phyloP scores from a whole-genome alignment of 1,284 basidiomycete species.

The Naganishia cerealis region DNA sequence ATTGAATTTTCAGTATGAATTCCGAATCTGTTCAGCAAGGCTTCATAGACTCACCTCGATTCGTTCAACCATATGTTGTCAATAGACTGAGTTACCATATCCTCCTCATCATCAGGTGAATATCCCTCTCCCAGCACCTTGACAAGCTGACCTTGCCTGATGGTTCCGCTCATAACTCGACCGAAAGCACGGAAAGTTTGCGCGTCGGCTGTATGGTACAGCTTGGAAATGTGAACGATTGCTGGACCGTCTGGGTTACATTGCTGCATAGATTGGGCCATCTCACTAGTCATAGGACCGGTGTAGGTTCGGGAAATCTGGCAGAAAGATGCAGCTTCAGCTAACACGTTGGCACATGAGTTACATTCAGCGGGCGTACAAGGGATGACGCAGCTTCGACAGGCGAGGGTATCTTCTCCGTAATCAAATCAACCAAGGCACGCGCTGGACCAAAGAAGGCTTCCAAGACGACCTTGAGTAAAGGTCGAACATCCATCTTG shows the following conservation, averaged over 20 bases:
- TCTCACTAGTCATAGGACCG: slow-evolving; percentile 75
- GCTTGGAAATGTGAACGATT: slow-evolving; percentile 88
- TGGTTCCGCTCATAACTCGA: slow-evolving; percentile 86
- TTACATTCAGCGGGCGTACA: not conserved
- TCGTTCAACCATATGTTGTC: slow-evolving; percentile 88
- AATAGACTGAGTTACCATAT: slow-evolving; percentile 84
- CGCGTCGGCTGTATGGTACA: slow-evolving; percentile 94
- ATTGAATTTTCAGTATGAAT: slow-evolving; percentile 33
- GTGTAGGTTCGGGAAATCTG: slow-evolving; percentile 79
- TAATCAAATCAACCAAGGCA: slow-evolving; percentile 89
- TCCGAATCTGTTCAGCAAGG: not conserved
- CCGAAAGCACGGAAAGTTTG: slow-evolving; percentile 94
- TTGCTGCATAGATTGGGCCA: slow-evolving; percentile 74
- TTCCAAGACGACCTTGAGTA: slow-evolving; percentile 87
- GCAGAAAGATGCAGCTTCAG: not conserved
- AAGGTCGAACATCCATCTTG: slow-evolving; percentile 95
- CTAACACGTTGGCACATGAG: not conserved
- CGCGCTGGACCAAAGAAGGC: slow-evolving; percentile 91
- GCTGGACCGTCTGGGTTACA: slow-evolving; percentile 83
- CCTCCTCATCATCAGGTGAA: slow-evolving; percentile 96
- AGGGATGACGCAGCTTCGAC: slow-evolving; percentile 60
- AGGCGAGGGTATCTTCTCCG: slow-evolving; percentile 84
- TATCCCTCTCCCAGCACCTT: slow-evolving; percentile 98
- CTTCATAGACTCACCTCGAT: slow-evolving; percentile 63
- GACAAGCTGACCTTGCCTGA: slow-evolving; percentile 76